These are phyloP conservation scores for Porodaedalea pini DNA, from an alignment of 1,284 basidiomycete genomes.

Conservation along the genomic window DNA sequence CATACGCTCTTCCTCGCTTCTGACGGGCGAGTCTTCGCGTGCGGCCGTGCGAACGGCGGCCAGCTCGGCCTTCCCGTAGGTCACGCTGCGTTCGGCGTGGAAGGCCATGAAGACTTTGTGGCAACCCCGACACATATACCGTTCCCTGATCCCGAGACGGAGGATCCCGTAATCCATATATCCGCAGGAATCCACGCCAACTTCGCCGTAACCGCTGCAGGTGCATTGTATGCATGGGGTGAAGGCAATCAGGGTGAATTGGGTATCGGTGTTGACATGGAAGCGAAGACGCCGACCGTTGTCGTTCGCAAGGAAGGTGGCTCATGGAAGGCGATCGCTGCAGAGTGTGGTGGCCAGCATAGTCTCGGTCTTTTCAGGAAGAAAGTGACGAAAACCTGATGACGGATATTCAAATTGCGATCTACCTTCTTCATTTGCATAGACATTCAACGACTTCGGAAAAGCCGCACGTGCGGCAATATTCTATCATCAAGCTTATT, in stretches of 20 bases:
- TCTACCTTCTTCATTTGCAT: not conserved
- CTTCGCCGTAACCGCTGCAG: conserved; percentile 74
- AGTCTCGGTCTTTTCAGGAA: conserved; percentile 65
- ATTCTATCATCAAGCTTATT: too few species aligned
- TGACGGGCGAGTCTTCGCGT: conserved; percentile 80
- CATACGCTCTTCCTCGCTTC: conserved; percentile 86
- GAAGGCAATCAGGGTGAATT: conserved; percentile 73
- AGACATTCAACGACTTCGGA: too few species aligned
- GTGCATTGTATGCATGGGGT: conserved; percentile 85
- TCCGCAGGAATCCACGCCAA: conserved; percentile 80
- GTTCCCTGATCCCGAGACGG: conserved; percentile 57
- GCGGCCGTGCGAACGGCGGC: conserved; percentile 74
- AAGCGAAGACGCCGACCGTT: conserved; percentile 54
- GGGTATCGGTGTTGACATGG: conserved; percentile 58
- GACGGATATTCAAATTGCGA: not conserved
- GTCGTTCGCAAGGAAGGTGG: conserved; percentile 68
- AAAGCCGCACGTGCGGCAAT: too few species aligned
- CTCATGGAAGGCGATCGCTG: conserved; percentile 55
- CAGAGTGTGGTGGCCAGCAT: conserved; percentile 71
- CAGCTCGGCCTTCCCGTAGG: conserved; percentile 75
- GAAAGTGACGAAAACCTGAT: conserved; percentile 30
- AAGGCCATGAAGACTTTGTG: conserved; percentile 51
- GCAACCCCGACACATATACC: conserved; percentile 60
- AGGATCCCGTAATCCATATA: conserved; percentile 73
- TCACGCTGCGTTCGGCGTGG: conserved; percentile 51